Percentiles rank a stretch among this genome's conserved stretches.
Conservation (phyloP, 345 rosid species). For the Hibiscus syriacus region DNA sequence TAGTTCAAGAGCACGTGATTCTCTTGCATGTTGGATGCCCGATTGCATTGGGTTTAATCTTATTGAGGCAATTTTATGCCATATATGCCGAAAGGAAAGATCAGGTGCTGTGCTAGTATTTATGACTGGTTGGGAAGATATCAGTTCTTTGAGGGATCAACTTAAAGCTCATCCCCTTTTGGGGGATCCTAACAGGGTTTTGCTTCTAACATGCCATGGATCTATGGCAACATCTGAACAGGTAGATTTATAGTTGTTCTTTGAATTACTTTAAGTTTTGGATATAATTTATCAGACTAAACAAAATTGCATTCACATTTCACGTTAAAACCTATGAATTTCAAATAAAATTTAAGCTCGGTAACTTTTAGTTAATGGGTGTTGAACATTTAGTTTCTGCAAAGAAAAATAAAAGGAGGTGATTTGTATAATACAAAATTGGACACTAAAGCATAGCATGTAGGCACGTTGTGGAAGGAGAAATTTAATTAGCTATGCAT, state of each 20-base stretch:
- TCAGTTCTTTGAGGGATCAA: conserved; percentile 86
- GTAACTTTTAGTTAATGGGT: neutral
- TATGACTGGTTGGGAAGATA: conserved; percentile 99
- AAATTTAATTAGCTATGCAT: neutral
- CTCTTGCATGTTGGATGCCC: conserved; percentile 84
- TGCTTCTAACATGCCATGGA: conserved; percentile 87
- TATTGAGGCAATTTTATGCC: conserved; percentile 90
- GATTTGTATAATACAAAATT: neutral
- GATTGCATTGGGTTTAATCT: conserved; percentile 95
- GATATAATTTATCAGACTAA: neutral
- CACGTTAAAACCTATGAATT: neutral
- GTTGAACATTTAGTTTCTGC: neutral
- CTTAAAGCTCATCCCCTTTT: conserved; percentile 94
- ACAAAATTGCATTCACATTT: neutral
- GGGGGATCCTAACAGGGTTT: conserved; percentile 94
- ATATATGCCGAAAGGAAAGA: conserved; percentile 91
- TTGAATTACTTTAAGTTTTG: neutral
- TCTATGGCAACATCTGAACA: conserved; percentile 98
- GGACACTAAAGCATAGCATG: neutral
- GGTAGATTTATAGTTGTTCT: conserved; percentile 29
- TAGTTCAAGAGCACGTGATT: conserved; percentile 79
- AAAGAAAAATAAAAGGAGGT: neutral
- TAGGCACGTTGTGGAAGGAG: neutral
- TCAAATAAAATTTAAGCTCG: neutral
- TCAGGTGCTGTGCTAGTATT: conserved; percentile 90